Percentiles rank a stretch among this genome's conserved stretches.
phyloP scores from a whole-genome alignment of 306 rosid genomes.

The Crotalaria pallida region DNA sequence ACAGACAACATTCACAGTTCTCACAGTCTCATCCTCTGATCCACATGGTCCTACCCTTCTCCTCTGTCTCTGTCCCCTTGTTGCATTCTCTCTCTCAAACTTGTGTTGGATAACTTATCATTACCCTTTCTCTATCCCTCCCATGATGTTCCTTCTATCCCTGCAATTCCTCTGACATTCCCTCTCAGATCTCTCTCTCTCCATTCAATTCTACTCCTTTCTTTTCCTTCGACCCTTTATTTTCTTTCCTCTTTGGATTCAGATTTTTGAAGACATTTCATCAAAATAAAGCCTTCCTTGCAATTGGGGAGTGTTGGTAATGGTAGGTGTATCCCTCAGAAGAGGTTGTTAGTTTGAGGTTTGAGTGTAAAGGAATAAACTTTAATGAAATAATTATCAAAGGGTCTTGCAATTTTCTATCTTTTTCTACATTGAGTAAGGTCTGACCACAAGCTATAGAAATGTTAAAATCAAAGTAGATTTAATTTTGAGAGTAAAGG shows the following conservation, averaged over 20 bases:
- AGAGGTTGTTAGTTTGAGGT: conserved; percentile 8
- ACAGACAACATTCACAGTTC: not conserved
- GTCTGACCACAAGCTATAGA: too few relatives aligned
- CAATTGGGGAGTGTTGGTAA: conserved; percentile 37
- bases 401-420: not conserved
- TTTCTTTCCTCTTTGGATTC: not conserved
- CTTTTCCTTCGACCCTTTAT: not conserved
- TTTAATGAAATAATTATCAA: not conserved
- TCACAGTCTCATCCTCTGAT: not conserved
- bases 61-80: not conserved
- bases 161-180: not conserved
- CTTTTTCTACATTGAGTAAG: not conserved
- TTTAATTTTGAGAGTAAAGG: conserved; percentile 38
- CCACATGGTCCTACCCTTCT: not conserved
- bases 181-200: not conserved
- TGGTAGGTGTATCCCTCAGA: conserved; percentile 22
- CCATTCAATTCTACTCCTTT: not conserved
- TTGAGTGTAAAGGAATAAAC: conserved; percentile 39
- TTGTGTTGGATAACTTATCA: not conserved
- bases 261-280: not conserved
- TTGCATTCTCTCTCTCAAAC: not conserved
- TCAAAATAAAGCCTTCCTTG: conserved; percentile 15
- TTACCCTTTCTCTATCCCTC: not conserved
- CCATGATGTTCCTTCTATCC: conserved; percentile 18
- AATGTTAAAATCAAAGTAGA: too few relatives aligned